Evolutionary conservation across 1,284 basidiomycete species (phyloP).

Genomic region (Athelia psychrophila): DNA sequence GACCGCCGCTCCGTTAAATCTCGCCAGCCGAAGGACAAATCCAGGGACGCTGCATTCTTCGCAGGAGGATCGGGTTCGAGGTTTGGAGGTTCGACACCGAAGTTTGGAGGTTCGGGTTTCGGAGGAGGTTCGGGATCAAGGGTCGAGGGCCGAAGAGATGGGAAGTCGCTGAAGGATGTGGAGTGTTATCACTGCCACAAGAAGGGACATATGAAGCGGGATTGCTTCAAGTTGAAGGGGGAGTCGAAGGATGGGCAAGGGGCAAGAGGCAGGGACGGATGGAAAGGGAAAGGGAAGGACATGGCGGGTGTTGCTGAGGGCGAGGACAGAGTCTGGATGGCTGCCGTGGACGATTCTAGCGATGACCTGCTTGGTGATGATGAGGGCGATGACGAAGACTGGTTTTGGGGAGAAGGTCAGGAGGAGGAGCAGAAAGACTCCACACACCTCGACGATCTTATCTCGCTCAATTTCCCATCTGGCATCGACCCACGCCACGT

Average conservation of each 20-base stretch:
- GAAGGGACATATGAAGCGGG: slow-evolving; percentile 18
- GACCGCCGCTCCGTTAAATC: slow-evolving; percentile 8
- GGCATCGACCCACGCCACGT: too few relatives aligned
- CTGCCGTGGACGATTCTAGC: too few relatives aligned
- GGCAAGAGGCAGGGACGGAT: slow-evolving; percentile 6
- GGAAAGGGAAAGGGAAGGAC: slow-evolving; percentile 6
- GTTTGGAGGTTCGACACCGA: background rate
- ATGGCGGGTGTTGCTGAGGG: slow-evolving; percentile 3
- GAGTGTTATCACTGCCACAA: slow-evolving; percentile 22
- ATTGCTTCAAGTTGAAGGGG: slow-evolving; percentile 17
- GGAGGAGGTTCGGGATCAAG: too few relatives aligned
- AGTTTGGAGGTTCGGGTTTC: too few relatives aligned
- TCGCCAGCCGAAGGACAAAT: slow-evolving; percentile 6
- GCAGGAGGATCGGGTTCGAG: too few relatives aligned
- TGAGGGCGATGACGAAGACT: too few relatives aligned
- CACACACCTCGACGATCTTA: too few relatives aligned
- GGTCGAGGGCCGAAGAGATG: too few relatives aligned
- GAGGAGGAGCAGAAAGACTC: too few relatives aligned
- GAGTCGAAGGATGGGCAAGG: slow-evolving; percentile 19
- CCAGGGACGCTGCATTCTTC: slow-evolving; percentile 1
- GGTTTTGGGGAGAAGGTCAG: too few relatives aligned
- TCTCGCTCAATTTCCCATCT: too few relatives aligned
- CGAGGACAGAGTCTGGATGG: slow-evolving; percentile 2
- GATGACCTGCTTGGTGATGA: too few relatives aligned
- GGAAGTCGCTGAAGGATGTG: slow-evolving; percentile 2